Evolutionary conservation across 2,329 filamentous ascomycete species (phyloP).

Genomic region (Sphaceloma murrayae): DNA sequence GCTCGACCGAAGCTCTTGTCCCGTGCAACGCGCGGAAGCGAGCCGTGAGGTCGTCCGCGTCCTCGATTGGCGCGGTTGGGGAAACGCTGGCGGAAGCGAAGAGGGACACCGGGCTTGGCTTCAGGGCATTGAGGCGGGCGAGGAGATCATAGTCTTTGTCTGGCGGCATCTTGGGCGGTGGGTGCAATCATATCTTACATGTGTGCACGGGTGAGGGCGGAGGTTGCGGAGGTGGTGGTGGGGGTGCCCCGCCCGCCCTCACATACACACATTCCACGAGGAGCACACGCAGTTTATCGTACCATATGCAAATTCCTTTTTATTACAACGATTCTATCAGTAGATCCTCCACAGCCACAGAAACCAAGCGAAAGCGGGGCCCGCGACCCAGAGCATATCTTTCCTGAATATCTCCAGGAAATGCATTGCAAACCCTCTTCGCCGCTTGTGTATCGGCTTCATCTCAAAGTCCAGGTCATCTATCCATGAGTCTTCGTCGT

Average conservation of each 20-base stretch:
- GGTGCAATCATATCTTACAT: too few relatives aligned
- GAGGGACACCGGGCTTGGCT: constrained; percentile 35
- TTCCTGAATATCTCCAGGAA: constrained; percentile 53
- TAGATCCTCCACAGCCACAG: constrained; percentile 39
- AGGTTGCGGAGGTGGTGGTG: not conserved
- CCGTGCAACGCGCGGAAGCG: constrained; percentile 27
- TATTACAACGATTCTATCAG: constrained; percentile 2
- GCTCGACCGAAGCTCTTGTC: constrained; percentile 19
- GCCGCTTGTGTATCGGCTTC: constrained; percentile 25
- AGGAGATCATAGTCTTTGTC: constrained; percentile 35
- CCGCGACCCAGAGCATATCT: constrained; percentile 43
- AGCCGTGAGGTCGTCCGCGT: constrained; percentile 25
- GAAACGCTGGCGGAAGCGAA: constrained; percentile 17
- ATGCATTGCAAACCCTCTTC: constrained; percentile 34
- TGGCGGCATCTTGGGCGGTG: constrained; percentile 5
- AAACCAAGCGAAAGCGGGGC: constrained; percentile 12
- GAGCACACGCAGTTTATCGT: not conserved
- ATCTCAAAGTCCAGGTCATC: constrained; percentile 26
- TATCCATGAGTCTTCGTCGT: constrained; percentile 24
- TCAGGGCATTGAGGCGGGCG: constrained; percentile 41
- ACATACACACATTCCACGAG: not conserved
- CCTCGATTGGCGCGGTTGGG: constrained; percentile 21
- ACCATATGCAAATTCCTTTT: too few relatives aligned
- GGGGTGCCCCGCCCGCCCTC: too few relatives aligned
- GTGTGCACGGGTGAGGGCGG: too few relatives aligned